Percentiles rank a stretch among this genome's conserved stretches.
Evolutionary conservation across 108 stramenopile genomes (phyloP).

Genomic region (Cyclotella choctawhatcheeana): DNA sequence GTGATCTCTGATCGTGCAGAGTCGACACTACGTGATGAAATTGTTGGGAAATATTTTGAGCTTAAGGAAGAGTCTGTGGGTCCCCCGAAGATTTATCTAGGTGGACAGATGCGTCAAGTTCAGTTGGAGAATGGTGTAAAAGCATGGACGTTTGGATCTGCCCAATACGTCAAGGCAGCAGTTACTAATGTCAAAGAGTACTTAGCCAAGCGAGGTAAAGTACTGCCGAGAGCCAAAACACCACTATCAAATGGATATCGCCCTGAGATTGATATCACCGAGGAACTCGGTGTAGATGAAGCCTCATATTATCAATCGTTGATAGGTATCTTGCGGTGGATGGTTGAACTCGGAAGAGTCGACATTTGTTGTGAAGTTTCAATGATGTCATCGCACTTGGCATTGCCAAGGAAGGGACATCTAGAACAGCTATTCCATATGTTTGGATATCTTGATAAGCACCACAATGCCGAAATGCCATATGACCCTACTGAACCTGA

Average conservation of each 20-base stretch:
- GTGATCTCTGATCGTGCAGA: constrained; percentile 19
- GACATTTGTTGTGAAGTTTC: constrained; percentile 57
- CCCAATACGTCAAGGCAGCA: too few species aligned
- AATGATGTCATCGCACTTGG: constrained; percentile 54
- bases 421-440: constrained; percentile 53
- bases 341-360: constrained; percentile 48
- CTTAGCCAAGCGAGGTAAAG: too few species aligned
- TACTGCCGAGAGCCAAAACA: too few species aligned
- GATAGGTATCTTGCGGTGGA: constrained; percentile 57
- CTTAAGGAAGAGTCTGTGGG: constrained; percentile 57
- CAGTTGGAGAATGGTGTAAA: constrained; percentile 49
- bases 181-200: too few species aligned
- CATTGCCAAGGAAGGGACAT: constrained; percentile 65
- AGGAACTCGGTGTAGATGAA: constrained; percentile 12
- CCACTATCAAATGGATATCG: constrained; percentile 33
- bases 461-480: constrained; percentile 55
- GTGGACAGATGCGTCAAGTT: constrained; percentile 47
- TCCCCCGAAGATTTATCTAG: constrained; percentile 51
- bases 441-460: constrained; percentile 56
- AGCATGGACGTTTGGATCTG: too few species aligned
- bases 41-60: constrained; percentile 45
- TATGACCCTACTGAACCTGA: constrained; percentile 52
- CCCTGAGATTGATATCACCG: constrained; percentile 42
- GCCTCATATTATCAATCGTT: constrained; percentile 41
- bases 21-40: constrained; percentile 20